These are phyloP conservation scores for Hirschioporus abietinus DNA, from an alignment of 768 basidiomycete genomes.

Conservation along the genomic window DNA sequence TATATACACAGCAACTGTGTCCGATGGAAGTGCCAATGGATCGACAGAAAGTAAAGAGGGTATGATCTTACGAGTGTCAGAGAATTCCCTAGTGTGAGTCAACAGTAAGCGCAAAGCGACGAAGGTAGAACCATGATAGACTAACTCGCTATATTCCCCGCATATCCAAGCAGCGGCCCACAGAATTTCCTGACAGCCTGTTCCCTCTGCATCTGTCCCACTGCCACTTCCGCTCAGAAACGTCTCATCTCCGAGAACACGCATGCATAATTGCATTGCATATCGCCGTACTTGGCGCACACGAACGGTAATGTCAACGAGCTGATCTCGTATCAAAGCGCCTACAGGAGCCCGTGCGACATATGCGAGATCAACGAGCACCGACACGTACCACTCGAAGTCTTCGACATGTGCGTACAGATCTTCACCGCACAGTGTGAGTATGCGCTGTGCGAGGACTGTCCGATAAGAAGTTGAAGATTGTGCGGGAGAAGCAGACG, in stretches of 20 bases:
- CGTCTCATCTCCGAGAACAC: constrained; percentile 72
- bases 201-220: constrained; percentile 9
- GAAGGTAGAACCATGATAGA: constrained; percentile 16
- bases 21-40: constrained; percentile 50
- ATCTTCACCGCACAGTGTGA: constrained; percentile 79
- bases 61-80: constrained; percentile 70
- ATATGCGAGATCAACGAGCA: constrained; percentile 87
- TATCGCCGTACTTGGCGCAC: constrained; percentile 72
- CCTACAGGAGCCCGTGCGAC: constrained; percentile 80
- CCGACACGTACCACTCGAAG: constrained; percentile 98
- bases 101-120: constrained; percentile 2
- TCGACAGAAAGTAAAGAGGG: constrained; percentile 61
- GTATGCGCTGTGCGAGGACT: constrained; percentile 71
- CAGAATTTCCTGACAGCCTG: constrained; percentile 67
- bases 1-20: constrained; percentile 73
- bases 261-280: constrained; percentile 80
- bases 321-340: constrained; percentile 68
- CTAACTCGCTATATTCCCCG: constrained; percentile 89
- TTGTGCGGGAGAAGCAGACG: constrained; percentile 50
- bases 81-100: constrained; percentile 54
- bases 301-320: constrained; percentile 82
- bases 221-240: constrained; percentile 54
- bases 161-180: constrained; percentile 97
- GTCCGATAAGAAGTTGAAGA: constrained; percentile 78
- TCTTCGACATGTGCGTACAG: constrained; percentile 86